Percentiles rank a stretch among this genome's conserved stretches.
These are phyloP conservation scores for Beauveria sp. DNA, from an alignment of 2,329 filamentous ascomycete species.

Conservation along the genomic window DNA sequence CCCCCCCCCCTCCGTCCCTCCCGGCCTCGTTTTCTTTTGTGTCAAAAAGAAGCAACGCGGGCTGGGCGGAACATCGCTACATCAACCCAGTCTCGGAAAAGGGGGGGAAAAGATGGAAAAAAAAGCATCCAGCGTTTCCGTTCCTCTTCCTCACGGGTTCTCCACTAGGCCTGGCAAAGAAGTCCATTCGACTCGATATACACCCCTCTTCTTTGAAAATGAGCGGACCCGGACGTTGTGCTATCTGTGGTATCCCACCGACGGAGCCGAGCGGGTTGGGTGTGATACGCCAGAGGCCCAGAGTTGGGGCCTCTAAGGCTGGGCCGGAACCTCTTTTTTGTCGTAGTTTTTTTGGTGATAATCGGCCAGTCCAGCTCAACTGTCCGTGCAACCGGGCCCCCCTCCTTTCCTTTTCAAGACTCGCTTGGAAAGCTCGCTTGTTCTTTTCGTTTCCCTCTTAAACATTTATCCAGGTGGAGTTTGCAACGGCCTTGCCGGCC, in stretches of 20 bases:
- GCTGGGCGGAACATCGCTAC: not conserved
- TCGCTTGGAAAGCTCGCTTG: not conserved
- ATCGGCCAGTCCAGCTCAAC: not conserved
- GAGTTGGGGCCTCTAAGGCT: not conserved
- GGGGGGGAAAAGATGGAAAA: no score
- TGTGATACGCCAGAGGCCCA: not conserved
- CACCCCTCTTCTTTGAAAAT: not conserved
- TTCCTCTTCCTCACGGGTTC: no score
- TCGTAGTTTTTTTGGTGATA: not conserved
- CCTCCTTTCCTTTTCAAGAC: not conserved
- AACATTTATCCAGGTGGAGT: not conserved
- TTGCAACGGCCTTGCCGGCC: not conserved
- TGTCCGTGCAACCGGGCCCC: not conserved
- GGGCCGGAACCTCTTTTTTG: not conserved
- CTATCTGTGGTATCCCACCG: not conserved
- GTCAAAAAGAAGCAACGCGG: not conserved
- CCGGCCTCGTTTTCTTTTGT: not conserved
- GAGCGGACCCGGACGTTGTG: not conserved
- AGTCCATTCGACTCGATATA: no score
- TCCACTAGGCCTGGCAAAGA: no score
- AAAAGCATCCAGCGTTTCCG: no score
- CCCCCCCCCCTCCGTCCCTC: not conserved
- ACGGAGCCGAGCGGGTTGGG: conserved; percentile 2
- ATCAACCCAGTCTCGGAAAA: no score
- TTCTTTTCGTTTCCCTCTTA: no score